Conservation (phyloP, 805 yeast species). For the Saccharomyces kudriavzevii region DNA sequence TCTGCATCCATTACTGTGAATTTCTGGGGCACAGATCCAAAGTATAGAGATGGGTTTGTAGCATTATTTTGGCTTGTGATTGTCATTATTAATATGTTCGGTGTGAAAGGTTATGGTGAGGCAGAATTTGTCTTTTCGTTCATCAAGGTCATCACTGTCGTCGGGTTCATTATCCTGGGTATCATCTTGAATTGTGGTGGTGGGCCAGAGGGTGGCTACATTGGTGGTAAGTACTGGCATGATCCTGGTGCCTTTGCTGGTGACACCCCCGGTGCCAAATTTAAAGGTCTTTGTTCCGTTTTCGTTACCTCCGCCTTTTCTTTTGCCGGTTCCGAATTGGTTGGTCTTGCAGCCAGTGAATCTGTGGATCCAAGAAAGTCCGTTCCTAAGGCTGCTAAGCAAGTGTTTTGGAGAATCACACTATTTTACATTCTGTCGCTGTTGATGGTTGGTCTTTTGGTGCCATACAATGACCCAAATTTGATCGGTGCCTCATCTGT, state of each 20-base stretch:
- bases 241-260: constrained; percentile 53
- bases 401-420: constrained; percentile 48
- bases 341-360: constrained; percentile 46
- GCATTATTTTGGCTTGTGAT: constrained; percentile 43
- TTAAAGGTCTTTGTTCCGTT: constrained; percentile 66
- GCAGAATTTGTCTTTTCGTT: constrained; percentile 44
- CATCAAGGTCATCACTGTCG: constrained; percentile 41
- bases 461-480: constrained; percentile 38
- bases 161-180: constrained; percentile 41
- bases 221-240: constrained; percentile 45
- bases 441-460: constrained; percentile 39
- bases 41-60: constrained; percentile 43
- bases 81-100: constrained; percentile 42
- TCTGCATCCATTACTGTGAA: constrained; percentile 48
- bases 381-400: constrained; percentile 46
- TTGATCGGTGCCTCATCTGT: constrained; percentile 42
- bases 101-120: constrained; percentile 49
- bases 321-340: constrained; percentile 46
- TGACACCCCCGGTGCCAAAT: constrained; percentile 28
- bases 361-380: constrained; percentile 40
- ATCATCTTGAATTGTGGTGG: constrained; percentile 46
- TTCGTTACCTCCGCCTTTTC: constrained; percentile 67
- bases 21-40: constrained; percentile 40
- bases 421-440: constrained; percentile 41
- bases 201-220: constrained; percentile 41